Evolutionary conservation across 1,284 basidiomycete species (phyloP).

Genomic region (Austroboletus novae-zelandiae): DNA sequence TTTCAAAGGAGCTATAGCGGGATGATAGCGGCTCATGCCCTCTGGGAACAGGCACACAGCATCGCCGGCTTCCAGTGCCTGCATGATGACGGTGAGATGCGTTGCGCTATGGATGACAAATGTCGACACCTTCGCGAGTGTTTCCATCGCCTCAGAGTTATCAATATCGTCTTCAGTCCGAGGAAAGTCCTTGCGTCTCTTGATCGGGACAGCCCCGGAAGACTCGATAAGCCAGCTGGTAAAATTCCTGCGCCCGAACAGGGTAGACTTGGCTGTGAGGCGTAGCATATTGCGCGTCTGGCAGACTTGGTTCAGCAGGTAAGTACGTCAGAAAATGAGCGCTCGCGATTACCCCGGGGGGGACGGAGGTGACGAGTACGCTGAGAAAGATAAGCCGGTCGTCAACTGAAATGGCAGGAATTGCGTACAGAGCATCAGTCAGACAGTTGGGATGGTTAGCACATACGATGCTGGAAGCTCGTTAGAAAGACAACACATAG

Average conservation of each 20-base stretch:
- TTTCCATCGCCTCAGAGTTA: constrained; percentile 66
- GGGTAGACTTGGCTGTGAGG: constrained; percentile 81
- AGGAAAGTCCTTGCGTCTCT: constrained; percentile 66
- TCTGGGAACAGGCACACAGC: constrained; percentile 82
- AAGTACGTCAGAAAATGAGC: background rate
- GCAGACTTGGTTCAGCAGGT: constrained; percentile 6
- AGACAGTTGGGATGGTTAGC: constrained; percentile 84
- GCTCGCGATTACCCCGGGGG: constrained; percentile 49
- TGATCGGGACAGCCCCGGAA: constrained; percentile 79
- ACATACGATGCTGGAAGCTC: constrained; percentile 53
- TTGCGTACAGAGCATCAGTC: constrained; percentile 76
- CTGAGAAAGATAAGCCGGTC: constrained; percentile 34
- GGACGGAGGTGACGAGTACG: constrained; percentile 67
- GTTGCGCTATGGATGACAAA: background rate
- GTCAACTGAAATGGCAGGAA: background rate
- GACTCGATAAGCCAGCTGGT: constrained; percentile 87
- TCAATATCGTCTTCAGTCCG: constrained; percentile 46
- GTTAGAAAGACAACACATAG: constrained; percentile 28
- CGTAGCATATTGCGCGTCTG: constrained; percentile 72
- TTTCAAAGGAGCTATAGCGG: constrained; percentile 78
- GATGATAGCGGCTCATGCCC: constrained; percentile 80
- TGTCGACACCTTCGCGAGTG: constrained; percentile 57
- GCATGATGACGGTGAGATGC: background rate
- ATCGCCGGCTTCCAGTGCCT: constrained; percentile 77
- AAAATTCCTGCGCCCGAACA: constrained; percentile 78